Conservation (phyloP, 2,329 filamentous ascomycete species). For the Hysterium pulicare region DNA sequence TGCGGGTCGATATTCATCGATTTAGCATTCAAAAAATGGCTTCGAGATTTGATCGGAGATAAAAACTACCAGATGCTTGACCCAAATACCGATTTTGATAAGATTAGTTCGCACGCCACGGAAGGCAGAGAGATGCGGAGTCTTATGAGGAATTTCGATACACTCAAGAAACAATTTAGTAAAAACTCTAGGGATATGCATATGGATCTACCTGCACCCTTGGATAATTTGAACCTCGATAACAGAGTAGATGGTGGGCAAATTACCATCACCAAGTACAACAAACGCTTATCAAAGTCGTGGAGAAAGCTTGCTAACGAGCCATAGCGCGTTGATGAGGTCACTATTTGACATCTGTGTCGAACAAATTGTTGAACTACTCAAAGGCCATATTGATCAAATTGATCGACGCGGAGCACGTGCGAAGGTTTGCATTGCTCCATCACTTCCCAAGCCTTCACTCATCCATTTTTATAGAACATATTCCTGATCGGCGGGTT, state of each 20-base stretch:
- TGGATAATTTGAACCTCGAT: slow-evolving; percentile 12
- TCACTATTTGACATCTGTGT: slow-evolving; percentile 22
- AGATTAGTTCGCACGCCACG: slow-evolving; percentile 7
- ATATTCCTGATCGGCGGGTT: slow-evolving; percentile 20
- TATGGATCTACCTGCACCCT: slow-evolving; percentile 17
- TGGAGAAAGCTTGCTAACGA: slow-evolving; percentile 1
- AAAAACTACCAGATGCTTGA: slow-evolving; percentile 17
- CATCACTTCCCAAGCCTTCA: no score
- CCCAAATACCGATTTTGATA: slow-evolving; percentile 12
- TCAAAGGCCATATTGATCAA: slow-evolving; percentile 17
- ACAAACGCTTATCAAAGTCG: not conserved
- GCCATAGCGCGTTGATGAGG: slow-evolving; percentile 15
- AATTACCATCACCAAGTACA: slow-evolving; percentile 15
- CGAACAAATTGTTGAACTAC: slow-evolving; percentile 15
- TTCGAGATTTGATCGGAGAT: slow-evolving; percentile 16
- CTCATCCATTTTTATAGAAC: no score
- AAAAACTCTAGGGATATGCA: slow-evolving; percentile 10
- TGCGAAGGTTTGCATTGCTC: slow-evolving; percentile 13
- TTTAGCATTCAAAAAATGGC: slow-evolving; percentile 21
- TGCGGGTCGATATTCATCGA: slow-evolving; percentile 26
- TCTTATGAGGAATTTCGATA: slow-evolving; percentile 19
- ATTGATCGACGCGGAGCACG: slow-evolving; percentile 11
- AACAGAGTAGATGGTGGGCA: slow-evolving; percentile 16
- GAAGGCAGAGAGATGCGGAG: slow-evolving; percentile 18
- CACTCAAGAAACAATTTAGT: slow-evolving; percentile 14